phyloP scores from a whole-genome alignment of 2,329 filamentous ascomycete species.

The Penicillium sclerotigenum region DNA sequence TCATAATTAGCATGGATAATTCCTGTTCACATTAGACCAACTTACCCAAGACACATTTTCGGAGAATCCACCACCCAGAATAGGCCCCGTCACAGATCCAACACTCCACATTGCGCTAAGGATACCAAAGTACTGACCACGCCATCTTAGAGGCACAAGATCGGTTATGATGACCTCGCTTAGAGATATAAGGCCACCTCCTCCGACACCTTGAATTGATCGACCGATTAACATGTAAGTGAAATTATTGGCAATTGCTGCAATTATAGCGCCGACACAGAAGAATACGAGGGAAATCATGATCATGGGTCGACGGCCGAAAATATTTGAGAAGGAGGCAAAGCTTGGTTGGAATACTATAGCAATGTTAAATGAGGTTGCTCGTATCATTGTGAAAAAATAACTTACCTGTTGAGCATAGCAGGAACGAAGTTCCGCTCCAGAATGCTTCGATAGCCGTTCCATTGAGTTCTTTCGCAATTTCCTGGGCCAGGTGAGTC shows the following conservation, averaged over 20 bases:
- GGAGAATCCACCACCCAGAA: conserved; percentile 44
- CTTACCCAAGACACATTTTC: conserved; percentile 40
- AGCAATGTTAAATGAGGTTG: conserved; percentile 11
- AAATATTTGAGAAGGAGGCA: conserved; percentile 48
- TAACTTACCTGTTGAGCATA: conserved; percentile 32
- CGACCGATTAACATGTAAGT: conserved; percentile 47
- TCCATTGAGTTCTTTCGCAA: conserved; percentile 34
- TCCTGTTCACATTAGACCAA: not conserved
- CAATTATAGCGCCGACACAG: conserved; percentile 45
- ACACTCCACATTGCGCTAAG: conserved; percentile 41
- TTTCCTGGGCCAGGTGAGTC: conserved; percentile 24
- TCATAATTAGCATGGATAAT: not conserved
- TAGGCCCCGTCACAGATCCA: conserved; percentile 40
- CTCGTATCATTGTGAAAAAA: not conserved
- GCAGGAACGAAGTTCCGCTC: conserved; percentile 51
- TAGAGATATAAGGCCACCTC: conserved; percentile 45
- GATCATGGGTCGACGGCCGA: conserved; percentile 46
- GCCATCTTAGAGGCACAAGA: conserved; percentile 41
- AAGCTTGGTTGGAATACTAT: conserved; percentile 52
- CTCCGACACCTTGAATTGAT: conserved; percentile 46
- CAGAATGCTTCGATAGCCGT: conserved; percentile 48
- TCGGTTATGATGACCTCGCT: conserved; percentile 46
- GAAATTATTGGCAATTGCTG: conserved; percentile 43
- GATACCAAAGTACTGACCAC: conserved; percentile 43
- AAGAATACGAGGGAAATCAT: conserved; percentile 44